phyloP scores from a whole-genome alignment of 1,284 basidiomycete species.

The Sporisorium exsertum region DNA sequence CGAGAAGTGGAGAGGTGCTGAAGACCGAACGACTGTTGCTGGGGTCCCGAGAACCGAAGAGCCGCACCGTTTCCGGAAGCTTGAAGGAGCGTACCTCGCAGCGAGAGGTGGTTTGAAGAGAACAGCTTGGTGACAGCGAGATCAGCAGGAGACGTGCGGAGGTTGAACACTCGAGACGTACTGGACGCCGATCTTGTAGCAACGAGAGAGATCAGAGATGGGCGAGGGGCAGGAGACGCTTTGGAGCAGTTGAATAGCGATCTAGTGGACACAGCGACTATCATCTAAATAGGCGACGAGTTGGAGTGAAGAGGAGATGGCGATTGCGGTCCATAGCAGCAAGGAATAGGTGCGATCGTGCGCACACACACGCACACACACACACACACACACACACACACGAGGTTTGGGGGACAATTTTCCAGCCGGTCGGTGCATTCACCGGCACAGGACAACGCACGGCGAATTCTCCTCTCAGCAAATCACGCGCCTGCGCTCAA shows the following conservation, averaged over 20 bases:
- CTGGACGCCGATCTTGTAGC: conserved; percentile 1
- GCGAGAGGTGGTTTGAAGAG: conserved; percentile 10
- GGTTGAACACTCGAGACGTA: conserved; percentile 1
- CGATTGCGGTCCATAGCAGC: background rate
- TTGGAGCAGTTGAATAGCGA: conserved; percentile 8
- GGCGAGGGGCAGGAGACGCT: background rate
- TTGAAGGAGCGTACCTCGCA: conserved; percentile 20
- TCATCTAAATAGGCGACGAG: conserved; percentile 13
- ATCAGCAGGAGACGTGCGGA: conserved; percentile 16
- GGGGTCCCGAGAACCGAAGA: conserved; percentile 30
- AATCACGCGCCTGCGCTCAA: conserved; percentile 8
- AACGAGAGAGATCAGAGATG: background rate
- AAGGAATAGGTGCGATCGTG: background rate
- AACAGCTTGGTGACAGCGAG: conserved; percentile 18
- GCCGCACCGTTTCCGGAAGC: conserved; percentile 13
- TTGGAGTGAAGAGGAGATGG: background rate
- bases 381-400: background rate
- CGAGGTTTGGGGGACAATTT: no score
- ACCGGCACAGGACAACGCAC: conserved; percentile 6
- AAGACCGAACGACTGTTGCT: conserved; percentile 28
- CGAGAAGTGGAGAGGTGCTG: conserved; percentile 27
- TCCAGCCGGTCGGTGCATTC: conserved; percentile 12
- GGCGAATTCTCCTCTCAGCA: conserved; percentile 13
- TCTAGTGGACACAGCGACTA: conserved; percentile 15
- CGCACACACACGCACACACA: no score